Conservation (phyloP, 345 rosid species). For the Eutrema japonicum region DNA sequence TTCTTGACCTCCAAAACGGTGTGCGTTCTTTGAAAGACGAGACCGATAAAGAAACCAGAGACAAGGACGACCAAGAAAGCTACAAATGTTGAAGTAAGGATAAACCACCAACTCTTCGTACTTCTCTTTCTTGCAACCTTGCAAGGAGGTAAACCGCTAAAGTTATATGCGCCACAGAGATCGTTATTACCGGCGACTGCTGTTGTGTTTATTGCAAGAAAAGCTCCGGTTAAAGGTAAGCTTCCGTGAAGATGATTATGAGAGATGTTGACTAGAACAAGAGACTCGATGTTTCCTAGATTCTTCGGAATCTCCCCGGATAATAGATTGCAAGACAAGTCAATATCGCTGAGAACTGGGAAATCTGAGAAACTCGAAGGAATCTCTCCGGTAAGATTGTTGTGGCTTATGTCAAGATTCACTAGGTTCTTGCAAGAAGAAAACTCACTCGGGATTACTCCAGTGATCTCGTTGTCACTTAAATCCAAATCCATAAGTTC, state of each 20-base stretch:
- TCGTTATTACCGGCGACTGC: conserved; percentile 62
- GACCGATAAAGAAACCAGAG: conserved; percentile 41
- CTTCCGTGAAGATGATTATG: conserved; percentile 65
- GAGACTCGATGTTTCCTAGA: conserved; percentile 55
- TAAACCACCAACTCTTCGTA: conserved; percentile 52
- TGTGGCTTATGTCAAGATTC: conserved; percentile 76
- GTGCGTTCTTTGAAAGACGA: conserved; percentile 43
- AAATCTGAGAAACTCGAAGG: conserved; percentile 59
- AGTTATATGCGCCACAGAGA: conserved; percentile 50
- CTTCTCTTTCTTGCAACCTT: conserved; percentile 42
- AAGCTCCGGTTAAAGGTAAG: conserved; percentile 74
- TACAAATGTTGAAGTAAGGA: conserved; percentile 47
- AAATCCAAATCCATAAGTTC: conserved; percentile 68
- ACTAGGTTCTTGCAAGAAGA: conserved; percentile 77
- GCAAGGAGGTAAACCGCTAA: conserved; percentile 64
- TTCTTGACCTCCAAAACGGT: conserved; percentile 50
- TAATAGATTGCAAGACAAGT: conserved; percentile 68
- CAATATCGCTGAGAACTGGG: conserved; percentile 73
- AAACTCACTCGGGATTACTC: conserved; percentile 68
- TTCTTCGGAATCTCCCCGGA: conserved; percentile 66
- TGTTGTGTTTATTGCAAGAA: conserved; percentile 76
- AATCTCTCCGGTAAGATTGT: conserved; percentile 63
- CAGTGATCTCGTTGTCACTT: conserved; percentile 58
- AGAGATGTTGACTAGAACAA: conserved; percentile 70
- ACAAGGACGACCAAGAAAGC: conserved; percentile 46